Evolutionary conservation across 805 yeast species (phyloP).

Genomic region (Ogataea ganodermae): DNA sequence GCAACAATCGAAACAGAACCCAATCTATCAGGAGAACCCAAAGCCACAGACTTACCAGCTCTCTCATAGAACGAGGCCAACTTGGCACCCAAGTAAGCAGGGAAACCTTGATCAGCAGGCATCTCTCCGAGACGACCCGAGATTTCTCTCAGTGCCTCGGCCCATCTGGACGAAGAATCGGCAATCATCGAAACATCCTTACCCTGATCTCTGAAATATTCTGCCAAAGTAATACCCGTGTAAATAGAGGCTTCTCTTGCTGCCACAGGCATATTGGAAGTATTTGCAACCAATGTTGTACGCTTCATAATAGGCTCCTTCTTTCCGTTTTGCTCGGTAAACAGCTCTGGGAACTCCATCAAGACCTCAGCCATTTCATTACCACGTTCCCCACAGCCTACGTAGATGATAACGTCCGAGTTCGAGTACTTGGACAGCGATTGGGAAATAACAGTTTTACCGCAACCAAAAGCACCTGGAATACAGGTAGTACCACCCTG

Average conservation of each 20-base stretch:
- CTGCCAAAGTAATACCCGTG: conserved; percentile 98
- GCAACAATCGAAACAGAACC: conserved; percentile 99
- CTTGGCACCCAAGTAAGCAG: conserved; percentile 98
- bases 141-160: conserved; percentile 99
- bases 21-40: conserved; percentile 94
- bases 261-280: conserved; percentile 99
- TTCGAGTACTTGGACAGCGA: conserved; percentile 95
- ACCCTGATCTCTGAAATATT: conserved; percentile 99
- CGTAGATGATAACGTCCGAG: conserved; percentile 94
- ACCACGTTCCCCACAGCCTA: conserved; percentile 94
- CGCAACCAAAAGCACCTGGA: conserved; percentile 99
- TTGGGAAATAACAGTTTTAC: conserved; percentile 96
- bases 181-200: conserved; percentile 99
- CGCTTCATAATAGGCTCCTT: conserved; percentile 99
- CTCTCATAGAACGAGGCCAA: conserved; percentile 99
- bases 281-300: conserved; percentile 96
- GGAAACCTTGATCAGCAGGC: conserved; percentile 99
- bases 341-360: conserved; percentile 99
- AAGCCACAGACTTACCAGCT: conserved; percentile 94
- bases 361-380: conserved; percentile 99
- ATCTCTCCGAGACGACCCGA: conserved; percentile 99
- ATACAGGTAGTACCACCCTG: conserved; percentile 99
- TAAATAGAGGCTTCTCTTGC: conserved; percentile 99
- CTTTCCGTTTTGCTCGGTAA: conserved; percentile 85
- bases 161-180: conserved; percentile 99